Conservation (phyloP, 2,329 filamentous ascomycete genomes). For the Diaporthe nobilis region DNA sequence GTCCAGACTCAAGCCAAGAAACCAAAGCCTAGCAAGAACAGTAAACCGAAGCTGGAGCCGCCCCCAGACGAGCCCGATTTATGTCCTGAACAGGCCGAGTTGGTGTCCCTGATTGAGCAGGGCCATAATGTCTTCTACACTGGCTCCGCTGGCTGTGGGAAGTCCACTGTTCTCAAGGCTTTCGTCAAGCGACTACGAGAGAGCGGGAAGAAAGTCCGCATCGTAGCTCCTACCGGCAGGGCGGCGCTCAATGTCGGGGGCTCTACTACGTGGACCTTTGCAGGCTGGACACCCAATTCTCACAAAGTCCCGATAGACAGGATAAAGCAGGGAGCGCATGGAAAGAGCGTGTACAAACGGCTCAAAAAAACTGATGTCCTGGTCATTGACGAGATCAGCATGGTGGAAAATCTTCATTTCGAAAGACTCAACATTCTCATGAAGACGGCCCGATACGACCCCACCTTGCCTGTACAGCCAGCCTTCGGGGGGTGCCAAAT, state of each 20-base stretch:
- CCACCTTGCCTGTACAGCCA: slow-evolving; percentile 12
- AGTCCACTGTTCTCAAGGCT: slow-evolving; percentile 67
- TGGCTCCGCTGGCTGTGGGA: slow-evolving; percentile 73
- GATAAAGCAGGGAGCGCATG: slow-evolving; percentile 50
- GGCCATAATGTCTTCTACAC: slow-evolving; percentile 75
- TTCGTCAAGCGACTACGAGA: slow-evolving; percentile 57
- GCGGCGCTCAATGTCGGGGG: slow-evolving; percentile 71
- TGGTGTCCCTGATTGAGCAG: slow-evolving; percentile 65
- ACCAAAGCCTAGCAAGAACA: background rate
- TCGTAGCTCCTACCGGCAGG: slow-evolving; percentile 72
- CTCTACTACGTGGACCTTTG: slow-evolving; percentile 69
- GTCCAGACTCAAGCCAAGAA: background rate
- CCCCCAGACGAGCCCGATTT: slow-evolving; percentile 50
- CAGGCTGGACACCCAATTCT: slow-evolving; percentile 66
- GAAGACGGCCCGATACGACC: slow-evolving; percentile 52
- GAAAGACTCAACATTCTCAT: slow-evolving; percentile 65
- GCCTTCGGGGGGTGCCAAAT: slow-evolving; percentile 66
- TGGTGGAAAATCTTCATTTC: slow-evolving; percentile 71
- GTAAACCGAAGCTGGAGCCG: background rate
- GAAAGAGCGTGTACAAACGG: slow-evolving; percentile 53
- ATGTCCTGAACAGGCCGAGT: slow-evolving; percentile 60
- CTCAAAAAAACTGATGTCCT: slow-evolving; percentile 65
- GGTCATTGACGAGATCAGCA: slow-evolving; percentile 77
- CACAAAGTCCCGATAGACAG: slow-evolving; percentile 58
- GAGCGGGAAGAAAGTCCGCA: slow-evolving; percentile 57